phyloP scores from a whole-genome alignment of 108 stramenopile genomes.

The Stephanodiscus minutulus region DNA sequence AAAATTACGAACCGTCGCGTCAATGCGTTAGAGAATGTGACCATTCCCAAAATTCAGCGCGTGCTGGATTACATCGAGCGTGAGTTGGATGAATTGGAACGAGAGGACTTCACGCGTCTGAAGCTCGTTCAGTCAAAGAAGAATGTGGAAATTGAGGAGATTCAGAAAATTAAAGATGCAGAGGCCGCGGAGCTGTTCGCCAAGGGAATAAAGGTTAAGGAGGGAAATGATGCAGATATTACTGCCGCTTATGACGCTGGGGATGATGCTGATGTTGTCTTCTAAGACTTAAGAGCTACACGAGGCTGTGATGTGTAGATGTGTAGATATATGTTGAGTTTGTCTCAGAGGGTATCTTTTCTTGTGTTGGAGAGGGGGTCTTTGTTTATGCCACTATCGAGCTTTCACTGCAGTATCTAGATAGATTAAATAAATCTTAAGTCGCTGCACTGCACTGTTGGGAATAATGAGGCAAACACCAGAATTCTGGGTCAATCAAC shows the following conservation, averaged over 20 bases:
- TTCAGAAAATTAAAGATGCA: conserved; percentile 29
- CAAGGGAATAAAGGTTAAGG: conserved; percentile 18
- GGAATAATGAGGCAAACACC: too few species aligned
- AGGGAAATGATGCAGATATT: conserved; percentile 72
- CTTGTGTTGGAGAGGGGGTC: too few species aligned
- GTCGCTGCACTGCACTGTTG: too few species aligned
- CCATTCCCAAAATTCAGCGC: conserved; percentile 95
- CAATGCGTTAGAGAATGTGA: conserved; percentile 98
- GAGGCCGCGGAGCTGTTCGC: conserved; percentile 29
- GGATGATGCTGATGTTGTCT: conserved; percentile 88
- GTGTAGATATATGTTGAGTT: background rate
- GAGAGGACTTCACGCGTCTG: conserved; percentile 98
- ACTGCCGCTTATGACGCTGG: conserved; percentile 78
- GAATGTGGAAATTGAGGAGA: conserved; percentile 56
- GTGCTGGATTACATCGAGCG: conserved; percentile 92
- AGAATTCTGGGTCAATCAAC: too few species aligned
- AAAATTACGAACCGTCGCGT: conserved; percentile 98
- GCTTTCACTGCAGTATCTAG: too few species aligned
- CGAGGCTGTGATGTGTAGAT: background rate
- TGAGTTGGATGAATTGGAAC: conserved; percentile 98
- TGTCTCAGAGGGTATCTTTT: conserved; percentile 6
- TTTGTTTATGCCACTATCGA: background rate
- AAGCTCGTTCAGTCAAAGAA: conserved; percentile 95
- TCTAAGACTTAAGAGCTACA: conserved; percentile 47
- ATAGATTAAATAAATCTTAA: too few species aligned